phyloP scores from a whole-genome alignment of 106 monocot species.

The Dendrobium nobile region DNA sequence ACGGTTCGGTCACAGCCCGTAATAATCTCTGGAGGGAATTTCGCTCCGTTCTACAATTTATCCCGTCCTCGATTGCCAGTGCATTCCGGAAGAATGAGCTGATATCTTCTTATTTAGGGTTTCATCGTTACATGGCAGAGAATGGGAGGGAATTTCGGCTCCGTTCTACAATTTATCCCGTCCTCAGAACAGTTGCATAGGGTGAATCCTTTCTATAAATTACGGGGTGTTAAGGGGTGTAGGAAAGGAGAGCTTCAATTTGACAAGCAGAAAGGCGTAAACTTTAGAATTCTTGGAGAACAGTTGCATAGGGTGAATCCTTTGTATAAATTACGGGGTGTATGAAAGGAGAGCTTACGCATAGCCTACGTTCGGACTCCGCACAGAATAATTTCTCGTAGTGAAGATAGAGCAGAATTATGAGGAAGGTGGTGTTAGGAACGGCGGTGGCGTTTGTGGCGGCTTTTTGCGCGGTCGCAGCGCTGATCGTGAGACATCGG shows the following conservation, averaged over 20 bases:
- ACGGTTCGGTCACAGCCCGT: no score
- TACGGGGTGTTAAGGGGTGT: neutral
- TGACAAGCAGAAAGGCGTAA: neutral
- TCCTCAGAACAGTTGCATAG: neutral
- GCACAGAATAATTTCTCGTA: no score
- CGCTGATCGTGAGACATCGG: conserved; percentile 20
- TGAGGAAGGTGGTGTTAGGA: conserved; percentile 23
- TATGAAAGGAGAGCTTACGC: no score
- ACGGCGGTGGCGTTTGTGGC: conserved; percentile 17
- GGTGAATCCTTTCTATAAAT: neutral
- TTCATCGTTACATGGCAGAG: no score
- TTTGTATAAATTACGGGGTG: neutral
- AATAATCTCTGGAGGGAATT: no score
- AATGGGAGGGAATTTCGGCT: neutral
- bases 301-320: no score
- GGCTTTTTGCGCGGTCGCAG: conserved; percentile 21
- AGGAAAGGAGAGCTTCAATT: neutral
- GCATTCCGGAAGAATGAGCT: neutral
- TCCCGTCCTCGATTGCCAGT: no score
- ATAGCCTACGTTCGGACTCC: no score
- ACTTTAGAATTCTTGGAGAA: neutral
- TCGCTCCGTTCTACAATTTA: no score
- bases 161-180: neutral
- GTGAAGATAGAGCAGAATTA: neutral
- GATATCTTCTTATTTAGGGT: no score